Percentiles rank a stretch among this genome's conserved stretches.
Conservation (phyloP, 805 yeast species). For the Allodekkera sacchari region DNA sequence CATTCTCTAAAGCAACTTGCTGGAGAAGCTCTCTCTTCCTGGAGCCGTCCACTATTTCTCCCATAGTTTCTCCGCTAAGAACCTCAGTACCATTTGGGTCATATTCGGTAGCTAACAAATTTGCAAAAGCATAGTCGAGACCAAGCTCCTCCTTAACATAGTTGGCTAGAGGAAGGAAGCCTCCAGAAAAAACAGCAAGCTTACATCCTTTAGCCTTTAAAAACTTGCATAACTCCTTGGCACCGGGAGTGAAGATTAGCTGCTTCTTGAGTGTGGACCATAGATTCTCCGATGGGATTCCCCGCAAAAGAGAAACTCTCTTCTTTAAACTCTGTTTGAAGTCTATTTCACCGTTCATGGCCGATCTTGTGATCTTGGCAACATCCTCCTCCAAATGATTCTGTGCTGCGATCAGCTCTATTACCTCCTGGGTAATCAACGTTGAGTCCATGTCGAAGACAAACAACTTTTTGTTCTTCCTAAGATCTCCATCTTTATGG, state of each 20-base stretch:
- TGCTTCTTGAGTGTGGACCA: conserved; percentile 74
- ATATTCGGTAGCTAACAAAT: conserved; percentile 42
- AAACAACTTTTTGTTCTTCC: conserved; percentile 46
- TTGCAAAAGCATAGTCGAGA: conserved; percentile 87
- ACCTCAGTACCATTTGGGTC: conserved; percentile 32
- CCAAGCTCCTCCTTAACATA: conserved; percentile 59
- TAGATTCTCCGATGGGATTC: conserved; percentile 61
- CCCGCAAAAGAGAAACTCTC: conserved; percentile 74
- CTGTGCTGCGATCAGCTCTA: conserved; percentile 88
- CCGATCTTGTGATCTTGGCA: conserved; percentile 80
- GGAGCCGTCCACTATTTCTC: conserved; percentile 79
- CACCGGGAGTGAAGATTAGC: conserved; percentile 79
- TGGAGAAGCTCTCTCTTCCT: conserved; percentile 68
- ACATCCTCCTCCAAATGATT: conserved; percentile 88
- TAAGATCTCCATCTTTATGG: conserved; percentile 25
- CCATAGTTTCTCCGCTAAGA: conserved; percentile 70
- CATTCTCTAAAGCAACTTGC: conserved; percentile 49
- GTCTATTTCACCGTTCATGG: conserved; percentile 96
- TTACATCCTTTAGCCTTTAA: conserved; percentile 56
- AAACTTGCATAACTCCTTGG: conserved; percentile 55
- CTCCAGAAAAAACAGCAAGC: conserved; percentile 89
- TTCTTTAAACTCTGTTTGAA: conserved; percentile 71
- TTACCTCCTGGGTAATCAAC: conserved; percentile 90
- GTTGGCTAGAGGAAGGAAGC: conserved; percentile 82
- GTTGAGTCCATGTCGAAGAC: conserved; percentile 99